A percentile compares a stretch with the other conserved stretches of the same genome.
phyloP scores from a whole-genome alignment of 2,329 filamentous ascomycete species.

The Fusarium pininemorale region DNA sequence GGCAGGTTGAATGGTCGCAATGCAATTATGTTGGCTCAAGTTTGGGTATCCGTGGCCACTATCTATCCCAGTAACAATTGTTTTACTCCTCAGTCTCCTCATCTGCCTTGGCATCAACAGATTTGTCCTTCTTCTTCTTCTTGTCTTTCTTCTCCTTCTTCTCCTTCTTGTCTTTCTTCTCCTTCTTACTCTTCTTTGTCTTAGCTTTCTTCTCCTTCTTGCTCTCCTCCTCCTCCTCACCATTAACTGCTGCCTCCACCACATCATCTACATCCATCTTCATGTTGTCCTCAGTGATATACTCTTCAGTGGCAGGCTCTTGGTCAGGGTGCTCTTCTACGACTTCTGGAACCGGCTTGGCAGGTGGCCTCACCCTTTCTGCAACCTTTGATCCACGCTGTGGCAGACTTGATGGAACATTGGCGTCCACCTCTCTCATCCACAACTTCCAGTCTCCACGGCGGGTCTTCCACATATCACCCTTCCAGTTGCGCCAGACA shows the following conservation, averaged over 20 bases:
- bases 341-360: neutral
- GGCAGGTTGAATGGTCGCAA: neutral
- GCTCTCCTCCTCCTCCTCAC: neutral
- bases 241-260: neutral
- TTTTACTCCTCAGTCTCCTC: constrained; percentile 25
- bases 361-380: constrained; percentile 7
- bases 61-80: constrained; percentile 2
- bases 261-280: constrained; percentile 24
- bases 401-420: constrained; percentile 29
- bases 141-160: constrained; percentile 11
- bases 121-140: constrained; percentile 18
- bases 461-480: constrained; percentile 65
- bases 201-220: constrained; percentile 2
- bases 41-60: constrained; percentile 35
- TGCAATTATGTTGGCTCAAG: neutral
- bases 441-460: constrained; percentile 65
- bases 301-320: neutral
- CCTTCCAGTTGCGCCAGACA: constrained; percentile 67
- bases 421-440: constrained; percentile 59
- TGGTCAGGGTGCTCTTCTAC: constrained; percentile 3
- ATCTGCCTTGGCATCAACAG: constrained; percentile 1
- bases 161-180: neutral
- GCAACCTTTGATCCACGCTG: constrained; percentile 19
- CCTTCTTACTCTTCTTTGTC: constrained; percentile 1
- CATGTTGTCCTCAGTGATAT: neutral